phyloP scores from a whole-genome alignment of 352 stramenopile genomes.

The Pythium myriotylum region DNA sequence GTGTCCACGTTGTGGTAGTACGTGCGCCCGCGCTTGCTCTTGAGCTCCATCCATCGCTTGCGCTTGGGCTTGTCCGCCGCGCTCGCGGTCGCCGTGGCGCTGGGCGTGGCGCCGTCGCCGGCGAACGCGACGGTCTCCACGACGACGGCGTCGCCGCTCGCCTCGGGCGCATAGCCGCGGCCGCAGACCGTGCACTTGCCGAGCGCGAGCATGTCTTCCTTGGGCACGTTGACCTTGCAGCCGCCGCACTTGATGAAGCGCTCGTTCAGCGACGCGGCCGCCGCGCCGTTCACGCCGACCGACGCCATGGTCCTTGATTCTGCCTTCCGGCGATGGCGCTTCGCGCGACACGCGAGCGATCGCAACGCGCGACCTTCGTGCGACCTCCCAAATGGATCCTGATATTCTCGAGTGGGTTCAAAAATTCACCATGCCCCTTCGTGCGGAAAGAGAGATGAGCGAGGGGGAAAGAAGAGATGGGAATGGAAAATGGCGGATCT shows the following conservation, averaged over 20 bases:
- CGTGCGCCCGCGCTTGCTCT: constrained; percentile 58
- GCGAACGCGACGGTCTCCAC: constrained; percentile 49
- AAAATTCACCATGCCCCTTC: constrained; percentile 1
- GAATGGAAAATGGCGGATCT: constrained; percentile 1
- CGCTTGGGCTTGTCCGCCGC: constrained; percentile 24
- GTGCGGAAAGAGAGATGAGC: neutral
- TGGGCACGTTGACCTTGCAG: constrained; percentile 79
- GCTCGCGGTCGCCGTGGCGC: neutral
- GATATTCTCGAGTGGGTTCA: neutral
- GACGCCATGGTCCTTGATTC: constrained; percentile 35
- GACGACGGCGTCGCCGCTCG: constrained; percentile 28
- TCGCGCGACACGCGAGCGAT: no score
- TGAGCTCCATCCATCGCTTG: constrained; percentile 71
- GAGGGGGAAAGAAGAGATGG: neutral
- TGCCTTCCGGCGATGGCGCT: no score
- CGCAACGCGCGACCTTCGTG: constrained; percentile 1
- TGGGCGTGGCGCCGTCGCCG: neutral
- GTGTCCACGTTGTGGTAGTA: constrained; percentile 88
- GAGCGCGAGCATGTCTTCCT: constrained; percentile 70
- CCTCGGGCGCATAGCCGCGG: constrained; percentile 40
- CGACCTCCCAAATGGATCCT: neutral
- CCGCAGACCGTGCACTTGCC: constrained; percentile 66
- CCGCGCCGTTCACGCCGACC: constrained; percentile 55
- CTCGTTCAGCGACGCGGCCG: constrained; percentile 61
- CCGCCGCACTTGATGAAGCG: constrained; percentile 80